Conservation (phyloP, 73 alveolate genomes). For the Tetrahymena elliotti region DNA sequence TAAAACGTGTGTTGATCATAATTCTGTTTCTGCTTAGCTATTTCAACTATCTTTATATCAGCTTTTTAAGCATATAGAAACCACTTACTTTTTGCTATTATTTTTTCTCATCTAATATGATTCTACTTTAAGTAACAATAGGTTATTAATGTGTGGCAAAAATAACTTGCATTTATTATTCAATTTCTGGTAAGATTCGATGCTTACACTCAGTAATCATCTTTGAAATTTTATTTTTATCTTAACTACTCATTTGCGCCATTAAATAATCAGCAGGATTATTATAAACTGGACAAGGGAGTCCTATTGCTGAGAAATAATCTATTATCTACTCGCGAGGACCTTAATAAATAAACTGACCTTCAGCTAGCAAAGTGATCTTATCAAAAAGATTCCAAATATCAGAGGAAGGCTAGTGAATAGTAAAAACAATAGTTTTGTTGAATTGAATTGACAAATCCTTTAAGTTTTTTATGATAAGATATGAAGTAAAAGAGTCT, state of each 20-base stretch:
- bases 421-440: background rate
- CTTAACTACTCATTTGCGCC: background rate
- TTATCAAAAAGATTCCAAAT: background rate
- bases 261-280: background rate
- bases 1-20: background rate
- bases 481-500: background rate
- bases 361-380: background rate
- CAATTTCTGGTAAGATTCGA: background rate
- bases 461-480: background rate
- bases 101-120: background rate
- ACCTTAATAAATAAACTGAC: background rate
- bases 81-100: background rate
- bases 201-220: background rate
- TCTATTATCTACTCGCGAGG: background rate
- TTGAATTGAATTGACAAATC: background rate
- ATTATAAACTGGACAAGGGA: background rate
- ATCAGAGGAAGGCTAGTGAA: background rate
- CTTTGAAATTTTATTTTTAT: background rate
- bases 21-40: background rate
- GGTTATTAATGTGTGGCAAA: background rate
- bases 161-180: background rate
- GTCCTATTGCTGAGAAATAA: background rate
- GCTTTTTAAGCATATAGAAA: background rate
- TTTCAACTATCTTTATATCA: background rate
- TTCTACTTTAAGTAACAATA: background rate